Evolutionary conservation across 441 rosid genomes (phyloP), one percentile per base, ranked within the genome.

Genomic region (Gossypium lobatum): DNA sequence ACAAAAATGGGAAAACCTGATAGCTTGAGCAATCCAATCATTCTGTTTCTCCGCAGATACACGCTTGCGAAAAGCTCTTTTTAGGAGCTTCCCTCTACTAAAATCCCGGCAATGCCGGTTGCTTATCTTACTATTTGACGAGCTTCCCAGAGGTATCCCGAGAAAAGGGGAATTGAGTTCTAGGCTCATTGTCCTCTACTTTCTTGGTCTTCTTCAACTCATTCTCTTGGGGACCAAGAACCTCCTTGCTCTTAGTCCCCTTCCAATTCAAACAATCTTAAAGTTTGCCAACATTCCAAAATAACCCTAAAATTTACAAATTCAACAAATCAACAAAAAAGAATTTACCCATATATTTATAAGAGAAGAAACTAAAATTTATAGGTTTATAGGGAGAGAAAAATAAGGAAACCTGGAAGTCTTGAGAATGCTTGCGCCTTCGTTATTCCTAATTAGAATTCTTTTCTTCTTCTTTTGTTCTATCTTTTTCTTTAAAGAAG

Each of bases 171-270:
- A 80, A 31, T 83, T 81, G 59, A 88, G 79, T 73, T 84, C 83
- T 23, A 79, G 71, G 76, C 90, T 86, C 95, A 88, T 93, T 80
- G 76, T 87, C 71, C 9, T 73, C 71, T 28, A 5, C 68, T n/a
- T 28, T 26, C 42, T 26, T 52, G 46, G 31, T 52, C 64, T 14
- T n/a, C 65, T 61, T 61, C 73, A 31, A 71, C 45, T 70, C 96
- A 86, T 85, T n/a, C 78, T 81, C 82, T 73, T 73, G 91, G 95
- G 93, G 96, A 91, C 97, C 91, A 87, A 89, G 95, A 85, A 85
- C 71, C 60, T 65, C 50, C 60, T 62, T 25, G 75, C 82, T 81
- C 91, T 86, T 66, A 84, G 86, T 87, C 89, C 87, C 89, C 89
- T 37, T 23, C 10, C 70, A 70, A 59, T 62, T 70, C 73, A 79